Conservation (phyloP, 257 asterid genomes). For the Asclepias syriaca region DNA sequence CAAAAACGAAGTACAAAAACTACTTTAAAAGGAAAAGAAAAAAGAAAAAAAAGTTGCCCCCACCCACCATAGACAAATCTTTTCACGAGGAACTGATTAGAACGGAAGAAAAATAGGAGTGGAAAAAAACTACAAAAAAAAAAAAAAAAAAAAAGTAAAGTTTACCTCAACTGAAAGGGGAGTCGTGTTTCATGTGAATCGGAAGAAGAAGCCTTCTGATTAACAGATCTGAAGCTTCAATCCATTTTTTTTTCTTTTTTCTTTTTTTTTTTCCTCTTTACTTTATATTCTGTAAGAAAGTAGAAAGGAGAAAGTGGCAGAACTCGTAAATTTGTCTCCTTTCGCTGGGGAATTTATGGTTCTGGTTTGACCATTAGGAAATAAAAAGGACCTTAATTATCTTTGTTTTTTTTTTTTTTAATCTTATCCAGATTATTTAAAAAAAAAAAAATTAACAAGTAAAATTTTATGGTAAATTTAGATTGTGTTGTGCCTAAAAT, state of each 20-base stretch:
- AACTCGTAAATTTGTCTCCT: background rate
- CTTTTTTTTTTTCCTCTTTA: too few relatives aligned
- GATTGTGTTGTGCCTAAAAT: too few relatives aligned
- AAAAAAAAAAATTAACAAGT: too few relatives aligned
- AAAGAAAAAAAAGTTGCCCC: background rate
- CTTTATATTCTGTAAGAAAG: background rate
- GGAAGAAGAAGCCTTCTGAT: background rate
- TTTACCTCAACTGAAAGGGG: background rate
- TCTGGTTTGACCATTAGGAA: too few relatives aligned
- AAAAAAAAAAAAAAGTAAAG: background rate
- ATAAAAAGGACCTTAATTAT: too few relatives aligned
- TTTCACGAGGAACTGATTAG: background rate
- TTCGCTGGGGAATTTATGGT: background rate
- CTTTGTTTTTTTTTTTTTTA: too few relatives aligned
- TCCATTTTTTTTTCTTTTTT: too few relatives aligned
- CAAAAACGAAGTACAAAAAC: background rate
- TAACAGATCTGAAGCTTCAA: background rate
- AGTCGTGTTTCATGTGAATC: conserved; percentile 5
- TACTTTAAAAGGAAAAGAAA: background rate
- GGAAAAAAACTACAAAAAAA: background rate
- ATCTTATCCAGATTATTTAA: too few relatives aligned
- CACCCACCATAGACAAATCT: background rate
- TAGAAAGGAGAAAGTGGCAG: background rate
- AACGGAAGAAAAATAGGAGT: background rate
- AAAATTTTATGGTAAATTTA: too few relatives aligned